Evolutionary conservation across 805 yeast genomes (phyloP).

Genomic region (Candida alai): DNA sequence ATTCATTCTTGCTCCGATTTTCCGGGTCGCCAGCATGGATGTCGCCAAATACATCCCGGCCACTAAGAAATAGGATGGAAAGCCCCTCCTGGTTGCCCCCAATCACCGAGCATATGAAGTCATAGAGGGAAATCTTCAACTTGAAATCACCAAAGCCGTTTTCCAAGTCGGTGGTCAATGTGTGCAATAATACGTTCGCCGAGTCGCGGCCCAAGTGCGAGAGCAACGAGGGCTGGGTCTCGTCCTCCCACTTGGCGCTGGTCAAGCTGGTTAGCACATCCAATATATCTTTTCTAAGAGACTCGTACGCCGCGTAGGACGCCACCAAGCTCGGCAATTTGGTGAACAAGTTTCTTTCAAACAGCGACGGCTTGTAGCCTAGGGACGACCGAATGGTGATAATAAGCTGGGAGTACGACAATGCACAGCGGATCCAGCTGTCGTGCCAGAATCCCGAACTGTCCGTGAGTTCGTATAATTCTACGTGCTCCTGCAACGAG

Average conservation of each 20-base stretch:
- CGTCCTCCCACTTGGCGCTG: slow-evolving; percentile 50
- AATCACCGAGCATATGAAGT: slow-evolving; percentile 64
- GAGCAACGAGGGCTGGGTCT: slow-evolving; percentile 69
- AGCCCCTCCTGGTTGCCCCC: slow-evolving; percentile 74
- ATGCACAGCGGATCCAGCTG: slow-evolving; percentile 46
- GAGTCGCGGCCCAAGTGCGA: slow-evolving; percentile 73
- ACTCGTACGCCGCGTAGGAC: slow-evolving; percentile 48
- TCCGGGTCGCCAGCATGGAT: slow-evolving; percentile 19
- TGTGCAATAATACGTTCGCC: slow-evolving; percentile 56
- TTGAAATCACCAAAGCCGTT: slow-evolving; percentile 50
- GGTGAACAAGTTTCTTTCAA: slow-evolving; percentile 60
- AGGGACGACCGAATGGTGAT: slow-evolving; percentile 52
- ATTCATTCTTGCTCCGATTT: slow-evolving; percentile 15
- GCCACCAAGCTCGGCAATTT: slow-evolving; percentile 54
- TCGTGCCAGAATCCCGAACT: slow-evolving; percentile 44
- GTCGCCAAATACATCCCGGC: slow-evolving; percentile 46
- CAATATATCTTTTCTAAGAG: slow-evolving; percentile 49
- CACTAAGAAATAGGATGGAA: slow-evolving; percentile 65
- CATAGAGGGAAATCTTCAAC: slow-evolving; percentile 54
- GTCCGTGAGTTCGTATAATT: slow-evolving; percentile 38
- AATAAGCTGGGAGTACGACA: slow-evolving; percentile 54
- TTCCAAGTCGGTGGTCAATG: slow-evolving; percentile 58
- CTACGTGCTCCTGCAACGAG: slow-evolving; percentile 34
- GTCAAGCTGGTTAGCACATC: slow-evolving; percentile 56
- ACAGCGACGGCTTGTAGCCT: slow-evolving; percentile 52